Evolutionary conservation across 305 asterid species (phyloP), one percentile per base, ranked within the genome.

Genomic region (Fraxinus velutina): DNA sequence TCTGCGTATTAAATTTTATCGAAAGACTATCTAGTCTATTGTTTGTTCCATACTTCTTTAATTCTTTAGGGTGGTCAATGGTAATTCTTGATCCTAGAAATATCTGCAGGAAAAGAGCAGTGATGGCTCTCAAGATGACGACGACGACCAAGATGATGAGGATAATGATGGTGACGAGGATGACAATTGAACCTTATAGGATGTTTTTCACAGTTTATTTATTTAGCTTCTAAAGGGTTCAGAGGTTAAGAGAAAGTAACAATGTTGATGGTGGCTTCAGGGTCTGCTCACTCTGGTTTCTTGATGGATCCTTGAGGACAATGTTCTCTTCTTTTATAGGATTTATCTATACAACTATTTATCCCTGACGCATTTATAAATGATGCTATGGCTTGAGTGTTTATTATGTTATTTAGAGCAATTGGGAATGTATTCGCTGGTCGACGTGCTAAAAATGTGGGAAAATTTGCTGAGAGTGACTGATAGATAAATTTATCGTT

Each of bases 41-140:
- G 57, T 47, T n/a, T n/a, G 62, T 52, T 52, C 62, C 9, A 5
- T 52, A 52, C 22, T 52, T 36, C 36, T 50, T 33, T 47, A 9
- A 15, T 21, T 8, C 36, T 44, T 72, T 21, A 0, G 29, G 13
- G 13, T 1, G n/a, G 37, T 44, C n/a, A 21, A 10, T 8, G 13
- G 19, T 64, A 27, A 8, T 42, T 17, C 50, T 6, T 27, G 3
- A 4, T 22, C 39, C 24, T 47, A 6, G 32, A 24, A 44, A 57
- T 78, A 9, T 2, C 34, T 85, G 83, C 90, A 91, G 97, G 93
- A 87, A 32, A 89, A 90, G 77, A 91, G 84, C 85, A 91, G 88
- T 71, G 93, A 90, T 71, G 94, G 86, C 37, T 86, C 93, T 32
- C 95, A 91, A 57, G 95, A 90, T 21, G 93, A 44, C 3, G 55